These are phyloP conservation scores for Berkeleyomyces rouxiae DNA, from an alignment of 2,329 filamentous ascomycete genomes.

Conservation along the genomic window DNA sequence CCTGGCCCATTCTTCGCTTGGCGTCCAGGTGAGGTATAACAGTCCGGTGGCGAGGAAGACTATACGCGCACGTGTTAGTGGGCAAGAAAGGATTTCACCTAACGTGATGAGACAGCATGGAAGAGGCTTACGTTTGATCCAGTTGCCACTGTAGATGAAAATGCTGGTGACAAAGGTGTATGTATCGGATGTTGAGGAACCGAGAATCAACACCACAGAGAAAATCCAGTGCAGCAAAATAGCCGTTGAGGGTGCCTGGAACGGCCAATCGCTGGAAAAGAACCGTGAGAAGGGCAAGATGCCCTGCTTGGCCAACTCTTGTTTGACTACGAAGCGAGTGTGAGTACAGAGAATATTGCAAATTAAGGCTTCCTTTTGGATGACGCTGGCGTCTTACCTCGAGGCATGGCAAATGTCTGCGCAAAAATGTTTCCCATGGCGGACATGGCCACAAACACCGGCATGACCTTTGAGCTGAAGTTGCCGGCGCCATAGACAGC, in stretches of 20 bases:
- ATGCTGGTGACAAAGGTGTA: slow-evolving; percentile 12
- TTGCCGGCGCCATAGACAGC: slow-evolving; percentile 40
- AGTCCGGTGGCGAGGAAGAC: slow-evolving; percentile 35
- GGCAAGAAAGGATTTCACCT: neutral
- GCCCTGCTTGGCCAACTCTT: slow-evolving; percentile 54
- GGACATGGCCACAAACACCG: slow-evolving; percentile 42
- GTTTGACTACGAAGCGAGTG: slow-evolving; percentile 26
- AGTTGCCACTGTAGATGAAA: slow-evolving; percentile 31
- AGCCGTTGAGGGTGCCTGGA: slow-evolving; percentile 25
- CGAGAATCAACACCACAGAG: slow-evolving; percentile 8
- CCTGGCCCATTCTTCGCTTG: slow-evolving; percentile 35
- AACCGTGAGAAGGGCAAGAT: slow-evolving; percentile 48
- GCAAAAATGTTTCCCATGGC: slow-evolving; percentile 46
- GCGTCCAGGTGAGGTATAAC: slow-evolving; percentile 33
- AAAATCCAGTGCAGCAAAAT: slow-evolving; percentile 11
- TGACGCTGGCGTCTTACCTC: slow-evolving; percentile 19
- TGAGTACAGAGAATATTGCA: neutral
- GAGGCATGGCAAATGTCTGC: slow-evolving; percentile 11
- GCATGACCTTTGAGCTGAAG: slow-evolving; percentile 31
- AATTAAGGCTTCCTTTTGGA: neutral
- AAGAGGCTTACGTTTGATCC: slow-evolving; percentile 41
- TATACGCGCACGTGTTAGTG: slow-evolving; percentile 30
- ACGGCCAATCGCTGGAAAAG: slow-evolving; percentile 54
- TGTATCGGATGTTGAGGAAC: neutral
- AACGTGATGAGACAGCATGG: slow-evolving; percentile 25